Evolutionary conservation across 345 rosid species (phyloP).

Genomic region (Rhodamnia argentea): DNA sequence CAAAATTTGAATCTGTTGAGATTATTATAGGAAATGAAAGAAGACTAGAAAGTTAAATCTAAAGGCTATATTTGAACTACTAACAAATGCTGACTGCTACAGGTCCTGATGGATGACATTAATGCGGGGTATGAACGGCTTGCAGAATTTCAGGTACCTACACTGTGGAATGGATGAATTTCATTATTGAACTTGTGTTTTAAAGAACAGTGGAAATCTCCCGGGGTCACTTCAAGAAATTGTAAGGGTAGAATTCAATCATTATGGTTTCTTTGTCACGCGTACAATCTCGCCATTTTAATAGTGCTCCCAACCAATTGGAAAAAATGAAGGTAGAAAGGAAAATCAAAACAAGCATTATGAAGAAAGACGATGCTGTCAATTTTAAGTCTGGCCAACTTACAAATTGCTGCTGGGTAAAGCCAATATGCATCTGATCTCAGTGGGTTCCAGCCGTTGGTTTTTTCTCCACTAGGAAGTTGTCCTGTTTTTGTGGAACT

Average conservation of each 20-base stretch:
- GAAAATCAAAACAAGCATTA: neutral
- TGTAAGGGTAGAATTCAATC: neutral
- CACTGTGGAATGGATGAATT: neutral
- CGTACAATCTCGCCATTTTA: neutral
- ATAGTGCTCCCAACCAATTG: neutral
- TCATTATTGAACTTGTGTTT: neutral
- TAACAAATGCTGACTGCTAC: constrained; percentile 18
- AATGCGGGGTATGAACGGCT: constrained; percentile 89
- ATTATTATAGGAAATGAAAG: neutral
- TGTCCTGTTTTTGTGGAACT: neutral
- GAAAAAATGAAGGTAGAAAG: neutral
- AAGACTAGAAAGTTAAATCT: neutral
- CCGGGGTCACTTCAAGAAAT: neutral
- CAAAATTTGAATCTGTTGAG: neutral
- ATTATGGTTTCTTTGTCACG: neutral
- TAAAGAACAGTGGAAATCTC: neutral
- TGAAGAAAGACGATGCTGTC: neutral
- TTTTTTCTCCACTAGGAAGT: neutral
- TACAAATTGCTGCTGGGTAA: neutral
- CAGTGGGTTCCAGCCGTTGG: neutral
- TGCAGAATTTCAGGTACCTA: constrained; percentile 66
- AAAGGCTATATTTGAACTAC: neutral
- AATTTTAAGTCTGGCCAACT: neutral
- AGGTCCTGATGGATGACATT: constrained; percentile 88
- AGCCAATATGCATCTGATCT: neutral